Base-by-base conservation (phyloP, 192 early-diverging fungal species). In the Chytriomyces hyalinus region DNA sequence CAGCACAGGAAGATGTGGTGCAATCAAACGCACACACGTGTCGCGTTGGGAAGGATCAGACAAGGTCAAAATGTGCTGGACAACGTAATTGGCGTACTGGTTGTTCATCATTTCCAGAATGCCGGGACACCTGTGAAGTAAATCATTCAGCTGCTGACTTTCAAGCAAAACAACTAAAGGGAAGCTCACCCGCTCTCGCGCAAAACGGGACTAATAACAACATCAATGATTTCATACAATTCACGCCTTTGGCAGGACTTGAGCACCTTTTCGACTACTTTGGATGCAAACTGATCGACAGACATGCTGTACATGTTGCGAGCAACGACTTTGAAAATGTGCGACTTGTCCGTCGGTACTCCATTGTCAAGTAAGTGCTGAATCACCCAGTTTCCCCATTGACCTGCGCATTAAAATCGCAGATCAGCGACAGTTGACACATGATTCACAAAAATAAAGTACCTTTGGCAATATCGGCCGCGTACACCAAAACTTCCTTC, bases 321-420 rank as follows among this genome's bases (percentile, higher is more conserved):
- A 10, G 79, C 73, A 44, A 88, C 79, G 13, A 85, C 77, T 65
- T 83, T 81, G 24, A 86, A 73, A 61, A 88, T 83, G 50, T 84
- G 84, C 11, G 87, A 83, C n/a, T 89, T 83, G 68, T 93, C 91
- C 6, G 53, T 59, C 0, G 80, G 81, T 6, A 78, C 50, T 3
- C 89, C 88, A 65, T 93, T 88, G 70, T 93, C 92, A 6, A 93
- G 81, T 2, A 93, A 80, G 74, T 93, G 92, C 65, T 93, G 92
- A 61, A 92, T 92, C 4, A 93, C 92, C 92, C 92, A 93, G 79
- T 93, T 93, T 15, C 92, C 92, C 92, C 92, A 93, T 77, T 93
- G 92, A 11, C 92, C 87, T 82, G 49, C 71, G 61, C 9, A 43
- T 28, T 43, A 64, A 64, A 60, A 6, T 49, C 59, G 7, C 13